Conservation (phyloP, 2,329 filamentous ascomycete genomes). For the Talaromyces sp. region DNA sequence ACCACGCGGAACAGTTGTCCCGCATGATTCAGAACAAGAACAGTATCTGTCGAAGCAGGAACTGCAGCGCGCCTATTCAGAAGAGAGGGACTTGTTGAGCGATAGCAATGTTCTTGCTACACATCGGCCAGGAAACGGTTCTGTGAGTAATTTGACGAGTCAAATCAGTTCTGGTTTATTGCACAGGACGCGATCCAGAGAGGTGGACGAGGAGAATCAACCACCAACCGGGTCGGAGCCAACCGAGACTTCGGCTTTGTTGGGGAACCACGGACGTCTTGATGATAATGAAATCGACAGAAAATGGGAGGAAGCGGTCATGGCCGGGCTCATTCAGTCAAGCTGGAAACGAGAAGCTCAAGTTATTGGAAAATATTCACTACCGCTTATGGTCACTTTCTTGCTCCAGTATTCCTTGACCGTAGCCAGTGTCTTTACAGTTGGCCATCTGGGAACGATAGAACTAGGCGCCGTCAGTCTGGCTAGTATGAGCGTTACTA, state of each 20-base stretch:
- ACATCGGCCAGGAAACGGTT: constrained; percentile 34
- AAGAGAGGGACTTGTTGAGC: constrained; percentile 53
- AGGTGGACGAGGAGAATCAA: constrained; percentile 1
- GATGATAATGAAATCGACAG: constrained; percentile 57
- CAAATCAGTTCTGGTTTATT: constrained; percentile 21
- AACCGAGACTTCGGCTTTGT: constrained; percentile 46
- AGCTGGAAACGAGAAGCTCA: constrained; percentile 88
- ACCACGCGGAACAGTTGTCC: constrained; percentile 63
- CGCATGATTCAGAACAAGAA: constrained; percentile 38
- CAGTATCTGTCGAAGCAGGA: constrained; percentile 47
- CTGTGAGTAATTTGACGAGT: constrained; percentile 16
- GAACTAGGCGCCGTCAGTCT: constrained; percentile 63
- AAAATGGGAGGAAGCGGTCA: constrained; percentile 82
- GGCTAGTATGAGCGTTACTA: constrained; percentile 73
- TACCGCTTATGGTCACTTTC: constrained; percentile 68
- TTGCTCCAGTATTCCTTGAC: constrained; percentile 78
- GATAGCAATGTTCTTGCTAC: constrained; percentile 56
- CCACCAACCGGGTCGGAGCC: constrained; percentile 1
- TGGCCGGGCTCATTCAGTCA: constrained; percentile 73
- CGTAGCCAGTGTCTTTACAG: constrained; percentile 73
- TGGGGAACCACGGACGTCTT: constrained; percentile 40
- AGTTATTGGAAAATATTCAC: constrained; percentile 67
- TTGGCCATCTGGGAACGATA: constrained; percentile 67
- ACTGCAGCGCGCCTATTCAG: constrained; percentile 48
- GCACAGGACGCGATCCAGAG: background rate